phyloP scores from a whole-genome alignment of 2,329 filamentous ascomycete genomes.

The Penicillium sp. region DNA sequence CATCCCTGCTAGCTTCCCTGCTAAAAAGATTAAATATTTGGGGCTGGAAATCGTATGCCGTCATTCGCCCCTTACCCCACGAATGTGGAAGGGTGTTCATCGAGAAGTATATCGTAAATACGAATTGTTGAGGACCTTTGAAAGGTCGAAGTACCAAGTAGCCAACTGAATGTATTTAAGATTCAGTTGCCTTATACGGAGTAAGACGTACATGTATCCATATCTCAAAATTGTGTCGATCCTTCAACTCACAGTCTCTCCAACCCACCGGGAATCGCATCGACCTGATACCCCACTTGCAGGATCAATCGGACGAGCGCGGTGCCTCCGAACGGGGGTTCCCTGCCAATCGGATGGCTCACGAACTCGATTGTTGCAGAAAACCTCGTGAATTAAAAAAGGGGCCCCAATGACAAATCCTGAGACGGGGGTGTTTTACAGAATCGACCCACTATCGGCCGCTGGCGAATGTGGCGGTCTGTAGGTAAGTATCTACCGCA shows the following conservation, averaged over 20 bases:
- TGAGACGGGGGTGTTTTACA: slow-evolving; percentile 10
- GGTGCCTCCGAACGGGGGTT: slow-evolving; percentile 9
- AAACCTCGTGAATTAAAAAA: too few species aligned
- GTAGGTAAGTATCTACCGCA: neutral
- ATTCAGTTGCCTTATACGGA: too few species aligned
- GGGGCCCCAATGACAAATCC: slow-evolving; percentile 19
- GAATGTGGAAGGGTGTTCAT: neutral
- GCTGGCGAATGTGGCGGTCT: slow-evolving; percentile 7
- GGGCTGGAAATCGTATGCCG: neutral
- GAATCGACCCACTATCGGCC: neutral
- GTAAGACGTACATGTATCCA: too few species aligned
- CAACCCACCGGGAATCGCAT: neutral
- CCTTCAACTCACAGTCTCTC: neutral
- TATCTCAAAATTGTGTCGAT: neutral
- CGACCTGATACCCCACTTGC: neutral
- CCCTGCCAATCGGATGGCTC: slow-evolving; percentile 1
- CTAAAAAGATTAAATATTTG: slow-evolving; percentile 1
- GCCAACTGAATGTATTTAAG: too few species aligned
- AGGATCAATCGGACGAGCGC: neutral
- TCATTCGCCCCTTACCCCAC: neutral
- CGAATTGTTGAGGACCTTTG: too few species aligned
- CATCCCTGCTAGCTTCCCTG: slow-evolving; percentile 18
- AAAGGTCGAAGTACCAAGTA: too few species aligned
- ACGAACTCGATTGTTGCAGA: neutral
- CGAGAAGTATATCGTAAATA: too few species aligned